Base-by-base conservation (phyloP, 2,329 filamentous ascomycete species). In the Chaetomium strumarium region DNA sequence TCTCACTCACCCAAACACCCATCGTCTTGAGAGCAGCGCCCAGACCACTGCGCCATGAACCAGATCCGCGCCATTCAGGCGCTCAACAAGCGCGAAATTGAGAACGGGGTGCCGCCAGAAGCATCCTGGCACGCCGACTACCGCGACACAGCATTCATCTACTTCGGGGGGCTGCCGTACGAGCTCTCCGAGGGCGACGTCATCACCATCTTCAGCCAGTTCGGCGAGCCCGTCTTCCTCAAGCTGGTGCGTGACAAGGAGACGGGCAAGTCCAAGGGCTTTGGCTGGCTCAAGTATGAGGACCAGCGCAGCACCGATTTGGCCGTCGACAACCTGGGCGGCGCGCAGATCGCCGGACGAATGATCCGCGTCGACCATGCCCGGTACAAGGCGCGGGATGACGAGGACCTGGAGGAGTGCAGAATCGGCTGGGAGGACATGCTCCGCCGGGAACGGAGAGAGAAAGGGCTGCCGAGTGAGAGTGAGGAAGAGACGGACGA, bases 61-160 rank as follows among this genome's bases (percentile, higher is more conserved):
- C 86, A 89, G 62, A 93, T 99, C 62, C 88, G 90, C 62, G 85
- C 90, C 53, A 93, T 96, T 56, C 88, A 95, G 69, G 84, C 86
- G 68, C 86, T 99, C 55, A 99, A 99, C 69, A 90, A 93, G 74
- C 85, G 85, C 62, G 93, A 99, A 72, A 87, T 99, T 57, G 91
- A 96, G 69, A 85, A 90, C 68, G 89, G 86, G 66, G 80, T 90
- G 83, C 86, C 85, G 2, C 85, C 91, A 39, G 84, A 90, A 71
- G 92, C 86, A 58, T 96, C 92, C 52, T 97, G 92, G 92, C 92
- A 97, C 68, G 85, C 86, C 68, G 95, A 99, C 75, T 99, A 97
- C 72, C 88, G 90, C 72, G 93, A 70, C 73, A 97, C 93, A 2
- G 95, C 93, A 55, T 99, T 92, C 70, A 76, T 99, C 67, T 96